Base-by-base conservation (phyloP, 345 rosid species). In the Eucalyptus fibrosa region DNA sequence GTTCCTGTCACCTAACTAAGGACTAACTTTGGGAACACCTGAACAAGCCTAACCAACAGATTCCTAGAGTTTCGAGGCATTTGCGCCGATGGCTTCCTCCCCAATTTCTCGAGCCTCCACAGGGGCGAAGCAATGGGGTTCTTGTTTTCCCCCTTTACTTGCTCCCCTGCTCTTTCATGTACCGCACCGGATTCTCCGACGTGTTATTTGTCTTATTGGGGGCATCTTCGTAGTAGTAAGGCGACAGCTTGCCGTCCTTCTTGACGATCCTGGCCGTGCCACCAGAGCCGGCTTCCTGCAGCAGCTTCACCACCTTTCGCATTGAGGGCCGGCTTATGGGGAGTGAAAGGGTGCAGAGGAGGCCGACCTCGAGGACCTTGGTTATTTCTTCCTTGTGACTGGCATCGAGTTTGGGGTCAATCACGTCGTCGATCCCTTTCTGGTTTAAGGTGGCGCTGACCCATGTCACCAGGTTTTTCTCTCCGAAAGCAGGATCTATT, bases 241-340 rank as follows among this genome's bases (percentile, higher is more conserved):
- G 97, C n/a, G 98, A 93, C 88, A 95, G 93, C 91, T 92, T 93
- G 87, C 98, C 97, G 19, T 94, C 94, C 86, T 92, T 93, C 67
- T 90, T 91, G 28, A 67, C 32, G 37, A 80, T 87, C 89, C 91
- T 92, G 37, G 89, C 69, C 89, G 82, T 90, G 92, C 30, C 89
- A 56, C 90, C 92, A 34, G 87, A 89, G 30, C 92, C 86, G 30
- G 90, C 93, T 88, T 97, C 98, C 87, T 93, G 97, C 92, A 98
- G 93, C 96, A 98, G 89, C 89, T 94, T 98, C 90, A 97, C 99
- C 37, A 96, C 98, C 90, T 94, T 95, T 47, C 99, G 93, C 99
- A 97, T 97, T 5, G 99, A 93, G 9, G 99, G 99, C 12, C 99
- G 95, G 92, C 91, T 93, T 62, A 96, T 91, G 49, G 99, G 99